Conservation (phyloP, 2,329 filamentous ascomycete genomes). For the Xylaria polymorpha region DNA sequence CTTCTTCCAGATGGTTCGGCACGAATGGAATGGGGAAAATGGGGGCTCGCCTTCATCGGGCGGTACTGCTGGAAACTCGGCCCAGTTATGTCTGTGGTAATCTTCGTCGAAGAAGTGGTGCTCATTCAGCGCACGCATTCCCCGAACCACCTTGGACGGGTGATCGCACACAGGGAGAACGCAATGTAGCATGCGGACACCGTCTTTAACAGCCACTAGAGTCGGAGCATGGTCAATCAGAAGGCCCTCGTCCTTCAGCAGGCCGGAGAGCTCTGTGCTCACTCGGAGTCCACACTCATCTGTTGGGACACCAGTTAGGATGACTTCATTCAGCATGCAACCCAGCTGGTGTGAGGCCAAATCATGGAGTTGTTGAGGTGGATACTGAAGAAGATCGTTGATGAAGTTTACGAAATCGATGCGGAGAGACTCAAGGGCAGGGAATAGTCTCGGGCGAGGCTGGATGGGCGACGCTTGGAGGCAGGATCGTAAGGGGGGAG, state of each 20-base stretch:
- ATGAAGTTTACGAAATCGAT: conserved; percentile 68
- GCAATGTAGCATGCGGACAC: conserved; percentile 56
- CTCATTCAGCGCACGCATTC: conserved; percentile 46
- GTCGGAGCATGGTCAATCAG: conserved; percentile 59
- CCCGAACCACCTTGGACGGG: conserved; percentile 59
- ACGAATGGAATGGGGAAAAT: conserved; percentile 54
- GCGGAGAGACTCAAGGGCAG: conserved; percentile 59
- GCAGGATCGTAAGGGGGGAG: conserved; percentile 62
- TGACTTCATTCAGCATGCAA: conserved; percentile 64
- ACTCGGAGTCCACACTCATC: conserved; percentile 62
- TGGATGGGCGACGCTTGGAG: conserved; percentile 20
- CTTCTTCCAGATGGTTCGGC: conserved; percentile 63
- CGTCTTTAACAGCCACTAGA: conserved; percentile 56
- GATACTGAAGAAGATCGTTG: conserved; percentile 58
- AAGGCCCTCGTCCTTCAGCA: conserved; percentile 66
- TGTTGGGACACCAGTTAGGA: conserved; percentile 63
- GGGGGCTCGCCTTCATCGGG: conserved; percentile 57
- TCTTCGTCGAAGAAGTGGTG: conserved; percentile 48
- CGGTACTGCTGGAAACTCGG: conserved; percentile 55
- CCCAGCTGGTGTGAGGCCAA: conserved; percentile 65
- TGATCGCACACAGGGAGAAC: conserved; percentile 49
- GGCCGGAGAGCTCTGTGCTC: conserved; percentile 60
- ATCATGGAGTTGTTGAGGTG: conserved; percentile 62
- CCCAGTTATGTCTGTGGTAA: conserved; percentile 43
- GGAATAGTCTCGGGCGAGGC: conserved; percentile 58